Base-by-base conservation (phyloP, 2,329 filamentous ascomycete species). In the Penicillium capsulatum region DNA sequence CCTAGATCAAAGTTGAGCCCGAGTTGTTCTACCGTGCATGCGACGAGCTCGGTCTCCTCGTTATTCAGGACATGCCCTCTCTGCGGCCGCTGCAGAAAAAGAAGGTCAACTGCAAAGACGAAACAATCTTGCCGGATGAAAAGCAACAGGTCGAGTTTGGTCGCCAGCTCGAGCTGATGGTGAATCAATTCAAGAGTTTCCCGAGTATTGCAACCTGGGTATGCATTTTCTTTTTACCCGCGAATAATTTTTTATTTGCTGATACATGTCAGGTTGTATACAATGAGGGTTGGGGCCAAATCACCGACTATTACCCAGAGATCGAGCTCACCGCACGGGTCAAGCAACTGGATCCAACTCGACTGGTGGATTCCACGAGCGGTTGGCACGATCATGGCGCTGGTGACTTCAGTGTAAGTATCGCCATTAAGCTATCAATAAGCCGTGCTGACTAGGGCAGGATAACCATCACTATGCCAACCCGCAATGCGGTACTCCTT, bases 391-490 rank as follows among this genome's bases (percentile, higher is more conserved):
- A 86, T 38, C 80, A 85, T 16, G 80, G 80, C 0, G 80, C 74
- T 2, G 83, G 83, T 0, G 82, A 86, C 54, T 85, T 73, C 45
- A 73, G 69, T 24, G 62, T 63, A 49, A 42, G 53, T 36, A 11
- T 10, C 16, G 4, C n/a, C n/a, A n/a, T n/a, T n/a, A 14, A 28
- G 17, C 7, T 15, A 35, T 8, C 5, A n/a, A 17, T 16, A 16
- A 17, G 8, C 3, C 4, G 4, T n/a, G 9, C 38, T 48, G 2
- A 47, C 17, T 11, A 7, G 4, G 2, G 8, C 45, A 75, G 63
- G 82, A 86, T 42, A 86, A 85, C 48, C 82, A 86, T 50, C 80
- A 86, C 57, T 86, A 86, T 57, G 78, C 82, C 0, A 80, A 77
- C 29, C 79, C 83, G 0, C 82, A 86, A 52, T 86, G 83, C 44